Conservation (phyloP, 2,329 filamentous ascomycete genomes). For the Knoxdaviesia capensis region DNA sequence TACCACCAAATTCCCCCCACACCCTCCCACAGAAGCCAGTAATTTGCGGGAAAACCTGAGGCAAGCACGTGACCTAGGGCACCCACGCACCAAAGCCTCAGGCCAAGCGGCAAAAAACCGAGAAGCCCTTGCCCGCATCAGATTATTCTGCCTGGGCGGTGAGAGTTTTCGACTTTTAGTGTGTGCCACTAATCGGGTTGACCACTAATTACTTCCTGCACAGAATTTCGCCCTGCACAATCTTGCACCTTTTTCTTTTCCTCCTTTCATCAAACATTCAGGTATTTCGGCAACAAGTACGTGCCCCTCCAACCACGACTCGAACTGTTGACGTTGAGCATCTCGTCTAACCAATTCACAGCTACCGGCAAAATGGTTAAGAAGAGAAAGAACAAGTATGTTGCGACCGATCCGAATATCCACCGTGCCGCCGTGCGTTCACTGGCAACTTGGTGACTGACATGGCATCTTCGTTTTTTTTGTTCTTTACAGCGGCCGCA, state of each 20-base stretch:
- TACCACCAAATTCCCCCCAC: no score
- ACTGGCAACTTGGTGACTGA: slow-evolving; percentile 4
- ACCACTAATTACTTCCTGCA: no score
- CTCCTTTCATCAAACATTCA: no score
- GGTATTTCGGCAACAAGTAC: slow-evolving; percentile 1
- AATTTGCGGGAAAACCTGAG: slow-evolving; percentile 12
- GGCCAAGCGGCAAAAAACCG: no score
- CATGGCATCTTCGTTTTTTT: slow-evolving; percentile 4
- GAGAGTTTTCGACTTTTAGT: no score
- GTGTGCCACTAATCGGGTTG: no score
- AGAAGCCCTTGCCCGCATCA: no score
- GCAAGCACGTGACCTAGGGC: slow-evolving; percentile 5
- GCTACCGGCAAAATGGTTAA: slow-evolving; percentile 48
- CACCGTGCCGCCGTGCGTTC: not conserved
- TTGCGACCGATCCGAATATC: slow-evolving; percentile 4
- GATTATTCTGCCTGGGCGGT: no score
- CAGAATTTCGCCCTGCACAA: no score
- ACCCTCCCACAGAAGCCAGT: slow-evolving; percentile 7
- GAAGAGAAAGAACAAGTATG: slow-evolving; percentile 52
- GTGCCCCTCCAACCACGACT: slow-evolving; percentile 4
- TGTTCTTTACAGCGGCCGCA: slow-evolving; percentile 52
- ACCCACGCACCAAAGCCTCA: not conserved
- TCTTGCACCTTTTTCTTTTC: no score
- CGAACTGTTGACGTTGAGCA: no score
- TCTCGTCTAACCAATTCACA: slow-evolving; percentile 15